phyloP scores from a whole-genome alignment of 106 monocot genomes.

The Apostasia shenzhenica region DNA sequence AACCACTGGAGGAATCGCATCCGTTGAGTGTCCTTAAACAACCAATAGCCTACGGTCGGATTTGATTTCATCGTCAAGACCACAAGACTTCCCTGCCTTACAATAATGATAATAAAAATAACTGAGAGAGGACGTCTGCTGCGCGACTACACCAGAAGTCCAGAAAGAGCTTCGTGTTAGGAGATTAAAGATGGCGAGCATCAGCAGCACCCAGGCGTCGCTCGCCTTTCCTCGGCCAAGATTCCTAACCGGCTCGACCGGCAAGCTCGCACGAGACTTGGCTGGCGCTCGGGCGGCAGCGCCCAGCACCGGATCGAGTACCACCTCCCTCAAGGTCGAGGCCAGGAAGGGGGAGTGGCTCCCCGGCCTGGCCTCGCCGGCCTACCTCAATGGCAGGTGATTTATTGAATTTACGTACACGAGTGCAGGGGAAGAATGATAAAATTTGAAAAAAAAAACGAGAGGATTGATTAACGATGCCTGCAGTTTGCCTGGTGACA shows the following conservation, averaged over 20 bases:
- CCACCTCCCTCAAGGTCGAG: conserved; percentile 41
- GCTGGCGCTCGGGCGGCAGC: conserved; percentile 8
- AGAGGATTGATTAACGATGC: neutral
- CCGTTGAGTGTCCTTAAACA: conserved; percentile 19
- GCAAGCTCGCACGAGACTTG: conserved; percentile 31
- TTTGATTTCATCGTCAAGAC: neutral
- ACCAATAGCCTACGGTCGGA: conserved; percentile 1
- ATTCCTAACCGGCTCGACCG: conserved; percentile 56
- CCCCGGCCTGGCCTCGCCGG: conserved; percentile 82
- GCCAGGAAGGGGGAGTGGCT: conserved; percentile 96
- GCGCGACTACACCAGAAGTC: neutral
- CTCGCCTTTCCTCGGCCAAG: conserved; percentile 53
- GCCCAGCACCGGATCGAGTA: neutral
- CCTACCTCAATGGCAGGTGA: conserved; percentile 78
- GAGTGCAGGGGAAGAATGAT: too few relatives aligned
- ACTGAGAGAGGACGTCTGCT: conserved; percentile 21
- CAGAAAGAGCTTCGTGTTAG: neutral
- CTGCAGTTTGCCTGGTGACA: conserved; percentile 79
- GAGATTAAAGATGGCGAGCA: conserved; percentile 41
- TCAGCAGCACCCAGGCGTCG: conserved; percentile 69
- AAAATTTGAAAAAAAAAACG: too few relatives aligned
- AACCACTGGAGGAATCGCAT: conserved; percentile 1
- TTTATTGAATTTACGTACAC: too few relatives aligned
- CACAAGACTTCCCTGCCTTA: conserved; percentile 20
- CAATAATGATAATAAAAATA: neutral